phyloP scores from a whole-genome alignment of 2,329 filamentous ascomycete genomes.

The Aspergillus piperis region DNA sequence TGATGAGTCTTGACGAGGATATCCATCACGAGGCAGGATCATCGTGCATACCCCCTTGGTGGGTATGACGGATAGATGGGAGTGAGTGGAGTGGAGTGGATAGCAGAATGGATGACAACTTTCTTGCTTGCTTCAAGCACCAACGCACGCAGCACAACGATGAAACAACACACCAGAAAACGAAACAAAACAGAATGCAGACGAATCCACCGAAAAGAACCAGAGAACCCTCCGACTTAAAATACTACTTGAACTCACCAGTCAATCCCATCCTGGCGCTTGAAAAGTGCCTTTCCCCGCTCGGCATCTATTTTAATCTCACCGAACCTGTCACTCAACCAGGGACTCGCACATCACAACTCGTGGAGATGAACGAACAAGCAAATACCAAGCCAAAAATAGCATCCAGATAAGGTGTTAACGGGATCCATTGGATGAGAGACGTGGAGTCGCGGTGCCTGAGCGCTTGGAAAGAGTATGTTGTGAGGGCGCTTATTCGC shows the following conservation, averaged over 20 bases:
- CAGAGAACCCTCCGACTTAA: background rate
- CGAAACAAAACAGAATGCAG: background rate
- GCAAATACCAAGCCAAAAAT: background rate
- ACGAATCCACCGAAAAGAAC: background rate
- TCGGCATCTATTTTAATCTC: slow-evolving; percentile 5
- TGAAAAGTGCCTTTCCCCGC: background rate
- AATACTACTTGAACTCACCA: background rate
- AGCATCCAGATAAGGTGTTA: background rate
- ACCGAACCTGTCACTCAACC: background rate
- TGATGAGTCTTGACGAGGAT: background rate
- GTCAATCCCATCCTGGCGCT: background rate
- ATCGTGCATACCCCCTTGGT: background rate
- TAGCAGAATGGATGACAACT: background rate
- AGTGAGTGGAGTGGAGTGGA: background rate
- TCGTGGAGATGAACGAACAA: background rate
- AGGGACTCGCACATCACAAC: background rate
- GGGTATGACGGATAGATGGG: background rate
- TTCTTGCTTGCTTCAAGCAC: background rate
- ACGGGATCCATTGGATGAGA: background rate
- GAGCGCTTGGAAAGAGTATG: slow-evolving; percentile 2
- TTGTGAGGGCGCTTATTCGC: slow-evolving; percentile 2
- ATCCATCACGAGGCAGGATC: background rate
- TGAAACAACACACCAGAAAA: background rate
- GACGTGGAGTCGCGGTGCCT: background rate
- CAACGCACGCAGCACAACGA: background rate